phyloP scores from a whole-genome alignment of 106 monocot genomes.

The Dendrobium chrysotoxum region DNA sequence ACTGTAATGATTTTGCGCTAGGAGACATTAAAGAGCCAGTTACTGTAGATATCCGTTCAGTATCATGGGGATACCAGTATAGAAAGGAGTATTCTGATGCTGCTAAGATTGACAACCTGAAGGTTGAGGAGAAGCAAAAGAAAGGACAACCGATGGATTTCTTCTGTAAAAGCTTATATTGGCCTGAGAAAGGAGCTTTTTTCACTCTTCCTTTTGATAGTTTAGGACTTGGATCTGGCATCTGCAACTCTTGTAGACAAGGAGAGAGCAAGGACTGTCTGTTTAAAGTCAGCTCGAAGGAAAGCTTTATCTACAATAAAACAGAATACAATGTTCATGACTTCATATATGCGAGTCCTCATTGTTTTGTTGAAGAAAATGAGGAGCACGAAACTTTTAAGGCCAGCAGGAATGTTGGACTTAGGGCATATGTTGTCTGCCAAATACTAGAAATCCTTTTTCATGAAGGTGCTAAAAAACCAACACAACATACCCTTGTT shows the following conservation, averaged over 20 bases:
- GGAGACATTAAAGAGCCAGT: constrained; percentile 60
- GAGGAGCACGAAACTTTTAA: constrained; percentile 63
- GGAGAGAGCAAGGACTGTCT: constrained; percentile 30
- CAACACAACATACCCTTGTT: constrained; percentile 28
- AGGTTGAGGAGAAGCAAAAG: constrained; percentile 79
- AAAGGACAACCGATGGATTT: constrained; percentile 75
- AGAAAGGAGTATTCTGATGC: constrained; percentile 54
- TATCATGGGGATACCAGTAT: constrained; percentile 65
- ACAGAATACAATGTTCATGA: constrained; percentile 59
- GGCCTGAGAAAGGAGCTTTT: constrained; percentile 86
- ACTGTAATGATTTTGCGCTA: constrained; percentile 76
- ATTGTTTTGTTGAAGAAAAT: constrained; percentile 48
- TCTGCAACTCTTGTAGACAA: constrained; percentile 67
- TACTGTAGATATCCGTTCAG: constrained; percentile 41
- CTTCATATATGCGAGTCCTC: constrained; percentile 64
- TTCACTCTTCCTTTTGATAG: constrained; percentile 42
- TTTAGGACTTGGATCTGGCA: constrained; percentile 73
- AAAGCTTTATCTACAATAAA: constrained; percentile 53
- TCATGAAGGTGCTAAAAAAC: constrained; percentile 29
- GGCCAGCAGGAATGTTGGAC: constrained; percentile 78
- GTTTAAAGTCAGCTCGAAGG: constrained; percentile 37
- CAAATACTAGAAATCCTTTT: constrained; percentile 51
- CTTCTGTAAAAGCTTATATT: constrained; percentile 85
- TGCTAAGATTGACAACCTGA: constrained; percentile 49
- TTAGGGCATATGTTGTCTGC: constrained; percentile 74